These are phyloP conservation scores for Aspergillus asperescens DNA, from an alignment of 495 filamentous ascomycete genomes.

Conservation along the genomic window DNA sequence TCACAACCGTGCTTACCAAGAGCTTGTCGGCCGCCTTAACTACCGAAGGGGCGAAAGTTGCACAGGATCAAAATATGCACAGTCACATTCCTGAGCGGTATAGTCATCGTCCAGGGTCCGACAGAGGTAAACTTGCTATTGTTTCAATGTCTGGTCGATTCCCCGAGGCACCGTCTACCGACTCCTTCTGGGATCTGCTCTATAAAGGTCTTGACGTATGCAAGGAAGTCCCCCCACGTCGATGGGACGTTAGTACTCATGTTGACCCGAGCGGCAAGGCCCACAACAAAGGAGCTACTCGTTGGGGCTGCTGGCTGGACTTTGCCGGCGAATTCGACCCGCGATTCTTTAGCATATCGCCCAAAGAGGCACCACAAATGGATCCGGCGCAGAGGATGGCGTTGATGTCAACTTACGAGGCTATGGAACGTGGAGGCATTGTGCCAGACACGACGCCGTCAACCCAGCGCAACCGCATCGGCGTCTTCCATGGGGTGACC, in stretches of 20 bases:
- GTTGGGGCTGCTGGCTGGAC: conserved; percentile 82
- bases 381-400: background rate
- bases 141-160: conserved; percentile 72
- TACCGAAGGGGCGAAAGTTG: background rate
- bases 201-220: conserved; percentile 57
- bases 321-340: conserved; percentile 79
- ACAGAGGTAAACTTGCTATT: conserved; percentile 53
- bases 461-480: background rate
- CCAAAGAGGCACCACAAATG: background rate
- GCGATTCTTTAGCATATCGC: conserved; percentile 76
- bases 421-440: background rate
- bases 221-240: conserved; percentile 54
- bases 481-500: background rate
- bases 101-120: background rate
- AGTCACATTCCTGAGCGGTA: background rate
- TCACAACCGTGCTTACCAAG: background rate
- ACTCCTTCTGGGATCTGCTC: conserved; percentile 69
- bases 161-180: conserved; percentile 58
- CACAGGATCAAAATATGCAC: background rate
- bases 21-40: background rate
- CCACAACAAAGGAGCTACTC: conserved; percentile 76
- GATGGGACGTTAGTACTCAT: conserved; percentile 73
- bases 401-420: background rate
- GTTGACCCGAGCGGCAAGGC: conserved; percentile 68
- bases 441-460: background rate